phyloP scores from a whole-genome alignment of 805 yeast species.

The Metahyphopichia silvanorum region DNA sequence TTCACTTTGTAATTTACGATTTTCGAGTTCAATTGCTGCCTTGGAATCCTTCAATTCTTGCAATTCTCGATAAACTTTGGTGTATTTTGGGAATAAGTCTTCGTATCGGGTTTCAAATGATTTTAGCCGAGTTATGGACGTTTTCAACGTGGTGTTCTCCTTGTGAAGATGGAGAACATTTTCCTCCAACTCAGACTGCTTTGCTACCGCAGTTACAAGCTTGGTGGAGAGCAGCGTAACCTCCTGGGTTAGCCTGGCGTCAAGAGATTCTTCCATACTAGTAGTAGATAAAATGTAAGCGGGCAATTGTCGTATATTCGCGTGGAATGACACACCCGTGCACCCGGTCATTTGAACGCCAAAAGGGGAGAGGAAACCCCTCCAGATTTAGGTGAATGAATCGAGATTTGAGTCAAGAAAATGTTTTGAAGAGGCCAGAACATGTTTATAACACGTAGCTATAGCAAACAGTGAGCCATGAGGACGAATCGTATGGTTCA shows the following conservation, averaged over 20 bases:
- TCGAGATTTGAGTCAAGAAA: too few species aligned
- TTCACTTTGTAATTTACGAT: conserved; percentile 60
- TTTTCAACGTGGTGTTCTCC: conserved; percentile 29
- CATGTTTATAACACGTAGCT: too few species aligned
- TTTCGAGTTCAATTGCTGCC: conserved; percentile 55
- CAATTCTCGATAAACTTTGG: conserved; percentile 23
- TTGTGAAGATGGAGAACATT: conserved; percentile 35
- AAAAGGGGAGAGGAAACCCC: too few species aligned
- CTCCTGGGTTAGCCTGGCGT: conserved; percentile 48
- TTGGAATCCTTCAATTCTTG: conserved; percentile 29
- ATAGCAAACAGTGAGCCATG: too few species aligned
- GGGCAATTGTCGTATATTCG: too few species aligned
- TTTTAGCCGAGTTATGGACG: conserved; percentile 17
- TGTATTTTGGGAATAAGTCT: conserved; percentile 25
- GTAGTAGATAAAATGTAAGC: too few species aligned
- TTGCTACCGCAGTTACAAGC: conserved; percentile 57
- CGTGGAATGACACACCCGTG: too few species aligned
- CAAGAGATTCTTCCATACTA: conserved; percentile 17
- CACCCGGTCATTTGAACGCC: too few species aligned
- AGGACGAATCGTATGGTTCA: too few species aligned
- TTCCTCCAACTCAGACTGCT: conserved; percentile 54
- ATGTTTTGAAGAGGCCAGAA: too few species aligned
- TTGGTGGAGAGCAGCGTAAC: conserved; percentile 57
- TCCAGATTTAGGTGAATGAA: too few species aligned
- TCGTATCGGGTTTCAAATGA: conserved; percentile 20